Conservation (phyloP, 345 rosid genomes). For the Corchorus capsularis region DNA sequence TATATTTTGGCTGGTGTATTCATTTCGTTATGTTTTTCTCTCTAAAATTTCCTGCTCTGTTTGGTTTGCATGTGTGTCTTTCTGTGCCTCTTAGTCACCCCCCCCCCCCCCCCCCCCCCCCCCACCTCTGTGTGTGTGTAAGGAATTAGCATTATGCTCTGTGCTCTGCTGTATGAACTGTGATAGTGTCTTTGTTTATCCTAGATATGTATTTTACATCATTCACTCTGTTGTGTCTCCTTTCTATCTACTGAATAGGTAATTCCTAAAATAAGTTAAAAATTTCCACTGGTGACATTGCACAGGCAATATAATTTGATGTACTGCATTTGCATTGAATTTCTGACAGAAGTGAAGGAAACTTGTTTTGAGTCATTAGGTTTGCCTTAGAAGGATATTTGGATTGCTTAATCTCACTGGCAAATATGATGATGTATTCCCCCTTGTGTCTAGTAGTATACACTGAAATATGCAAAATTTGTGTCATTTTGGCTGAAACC, state of each 20-base stretch:
- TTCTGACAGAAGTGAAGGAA: constrained; percentile 35
- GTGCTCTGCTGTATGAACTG: not conserved
- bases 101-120: too few relatives aligned
- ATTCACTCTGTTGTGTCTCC: not conserved
- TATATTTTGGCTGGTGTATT: constrained; percentile 8
- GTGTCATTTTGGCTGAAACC: not conserved
- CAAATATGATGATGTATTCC: not conserved
- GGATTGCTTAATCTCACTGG: constrained; percentile 18
- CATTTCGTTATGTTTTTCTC: not conserved
- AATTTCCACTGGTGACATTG: constrained; percentile 17
- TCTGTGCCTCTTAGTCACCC: not conserved
- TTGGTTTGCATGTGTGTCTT: not conserved
- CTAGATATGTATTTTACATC: not conserved
- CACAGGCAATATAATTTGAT: constrained; percentile 33
- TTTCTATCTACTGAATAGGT: not conserved
- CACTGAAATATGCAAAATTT: not conserved
- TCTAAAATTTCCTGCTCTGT: not conserved
- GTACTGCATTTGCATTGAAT: constrained; percentile 45
- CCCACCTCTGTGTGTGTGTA: too few relatives aligned
- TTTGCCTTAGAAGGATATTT: constrained; percentile 33
- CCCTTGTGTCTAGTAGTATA: too few relatives aligned
- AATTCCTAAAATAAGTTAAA: not conserved
- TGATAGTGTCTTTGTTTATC: not conserved
- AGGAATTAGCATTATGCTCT: not conserved
- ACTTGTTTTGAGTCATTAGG: constrained; percentile 36